Conservation (phyloP, 2,329 filamentous ascomycete genomes). For the Aphanocladium album region DNA sequence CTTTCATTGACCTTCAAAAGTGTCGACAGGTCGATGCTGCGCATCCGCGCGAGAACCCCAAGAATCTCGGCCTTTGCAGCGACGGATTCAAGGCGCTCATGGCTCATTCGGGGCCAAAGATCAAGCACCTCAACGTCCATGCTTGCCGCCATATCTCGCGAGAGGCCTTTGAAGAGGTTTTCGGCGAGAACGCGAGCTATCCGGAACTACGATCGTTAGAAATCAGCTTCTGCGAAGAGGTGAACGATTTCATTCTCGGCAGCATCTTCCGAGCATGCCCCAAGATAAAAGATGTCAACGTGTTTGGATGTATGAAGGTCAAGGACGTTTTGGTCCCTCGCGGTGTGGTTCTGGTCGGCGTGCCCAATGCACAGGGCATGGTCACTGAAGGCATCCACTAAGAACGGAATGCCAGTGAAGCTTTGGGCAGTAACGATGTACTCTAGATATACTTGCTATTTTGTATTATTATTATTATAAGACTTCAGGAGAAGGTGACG, state of each 20-base stretch:
- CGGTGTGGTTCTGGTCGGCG: slow-evolving; percentile 52
- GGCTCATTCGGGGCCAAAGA: slow-evolving; percentile 65
- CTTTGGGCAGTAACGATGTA: neutral
- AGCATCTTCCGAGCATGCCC: slow-evolving; percentile 62
- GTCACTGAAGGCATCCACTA: slow-evolving; percentile 45
- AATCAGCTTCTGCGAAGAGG: slow-evolving; percentile 67
- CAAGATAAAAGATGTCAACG: slow-evolving; percentile 52
- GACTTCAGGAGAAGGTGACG: too few species aligned
- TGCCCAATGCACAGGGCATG: slow-evolving; percentile 56
- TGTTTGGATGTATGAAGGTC: slow-evolving; percentile 63
- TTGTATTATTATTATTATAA: neutral
- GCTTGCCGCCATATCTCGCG: slow-evolving; percentile 77
- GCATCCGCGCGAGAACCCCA: slow-evolving; percentile 59
- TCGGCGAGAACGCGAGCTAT: slow-evolving; percentile 57
- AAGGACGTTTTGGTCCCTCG: slow-evolving; percentile 48
- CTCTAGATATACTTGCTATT: neutral
- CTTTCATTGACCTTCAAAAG: slow-evolving; percentile 68
- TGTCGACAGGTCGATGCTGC: slow-evolving; percentile 72
- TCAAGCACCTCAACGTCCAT: slow-evolving; percentile 70
- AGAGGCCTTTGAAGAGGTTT: slow-evolving; percentile 68
- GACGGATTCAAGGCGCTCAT: slow-evolving; percentile 76
- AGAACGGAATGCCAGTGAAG: neutral
- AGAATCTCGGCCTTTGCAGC: slow-evolving; percentile 68
- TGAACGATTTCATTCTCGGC: slow-evolving; percentile 60
- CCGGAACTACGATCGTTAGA: slow-evolving; percentile 67